A percentile compares a stretch with the other conserved stretches of the same genome.
Conservation (phyloP, 805 yeast genomes). For the Saccharomycopsis amapae region DNA sequence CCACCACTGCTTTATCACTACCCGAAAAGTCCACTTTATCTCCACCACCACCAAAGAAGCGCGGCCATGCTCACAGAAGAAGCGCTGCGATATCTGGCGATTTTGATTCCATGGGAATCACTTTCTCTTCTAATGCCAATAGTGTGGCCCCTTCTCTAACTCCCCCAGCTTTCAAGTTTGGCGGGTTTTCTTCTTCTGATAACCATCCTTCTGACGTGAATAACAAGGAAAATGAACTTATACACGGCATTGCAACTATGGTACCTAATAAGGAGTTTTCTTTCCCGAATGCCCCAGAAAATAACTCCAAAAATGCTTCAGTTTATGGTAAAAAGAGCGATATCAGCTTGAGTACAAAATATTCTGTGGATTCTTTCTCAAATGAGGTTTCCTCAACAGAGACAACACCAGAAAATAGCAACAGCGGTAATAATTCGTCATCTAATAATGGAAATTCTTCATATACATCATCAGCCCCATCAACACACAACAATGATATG, state of each 20-base stretch:
- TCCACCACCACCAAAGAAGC: conserved; percentile 24
- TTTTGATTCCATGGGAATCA: conserved; percentile 44
- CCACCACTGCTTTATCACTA: background rate
- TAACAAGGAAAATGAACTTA: background rate
- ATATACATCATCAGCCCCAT: too few relatives aligned
- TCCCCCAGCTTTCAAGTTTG: conserved; percentile 17
- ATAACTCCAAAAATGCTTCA: background rate
- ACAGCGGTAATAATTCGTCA: background rate
- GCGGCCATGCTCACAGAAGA: conserved; percentile 72
- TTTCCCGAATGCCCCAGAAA: background rate
- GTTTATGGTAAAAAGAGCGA: conserved; percentile 16
- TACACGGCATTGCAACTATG: background rate
- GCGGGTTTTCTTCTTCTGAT: background rate
- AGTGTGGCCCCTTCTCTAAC: conserved; percentile 5
- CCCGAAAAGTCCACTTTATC: background rate
- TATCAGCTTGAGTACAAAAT: conserved; percentile 15
- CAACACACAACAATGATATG: conserved; percentile 2
- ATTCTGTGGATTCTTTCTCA: conserved; percentile 23
- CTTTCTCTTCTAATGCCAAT: conserved; percentile 10
- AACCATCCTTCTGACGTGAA: background rate
- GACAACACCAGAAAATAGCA: conserved; percentile 25
- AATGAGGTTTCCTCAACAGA: conserved; percentile 22
- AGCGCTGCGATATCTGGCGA: conserved; percentile 89
- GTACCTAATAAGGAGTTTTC: conserved; percentile 14
- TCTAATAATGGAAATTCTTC: conserved; percentile 14